Base-by-base conservation (phyloP, 2,329 filamentous ascomycete genomes). In the Xylaria sp. region DNA sequence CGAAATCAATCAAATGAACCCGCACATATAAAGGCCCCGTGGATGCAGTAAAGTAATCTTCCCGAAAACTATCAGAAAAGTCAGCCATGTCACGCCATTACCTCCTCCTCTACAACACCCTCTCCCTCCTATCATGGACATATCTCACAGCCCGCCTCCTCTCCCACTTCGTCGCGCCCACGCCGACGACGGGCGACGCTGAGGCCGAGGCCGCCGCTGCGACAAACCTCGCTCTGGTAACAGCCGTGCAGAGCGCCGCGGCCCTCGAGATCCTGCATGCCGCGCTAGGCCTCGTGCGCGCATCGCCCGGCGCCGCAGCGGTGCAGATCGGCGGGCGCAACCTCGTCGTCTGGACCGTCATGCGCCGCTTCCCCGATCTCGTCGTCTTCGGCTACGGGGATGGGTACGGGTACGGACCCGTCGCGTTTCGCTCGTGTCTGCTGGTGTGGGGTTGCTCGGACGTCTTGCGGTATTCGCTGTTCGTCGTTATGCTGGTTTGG, bases 401-500 rank as follows among this genome's bases (percentile, higher is more conserved):
- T 10, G 47, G 27, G 3, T 1, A 20, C 15, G 27, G 3, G 2
- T 27, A 13, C 7, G 71, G 77, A 42, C 80, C 76, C 9, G 73
- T 77, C 1, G 81, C 81, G 20, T 88, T 87, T 76, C 75, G 81
- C 62, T 79, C 79, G 65, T 85, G 89, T 83, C 79, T 92, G 55
- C 66, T 85, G n/a, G 89, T 90, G 0, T 92, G 90, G 90, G 85
- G 84, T 13, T 75, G 88, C 39, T 91, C 89, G 1, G 90, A 92
- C 78, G 84, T 90, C n/a, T 85, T 91, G 62, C 84, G 90, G 20
- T 92, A 92, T 79, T 83, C 84, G 20, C 92, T 89, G 77, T 92
- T 92, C 75, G 87, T 87, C 20, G 81, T 86, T 73, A 84, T 85
- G 70, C 78, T 88, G 7, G 73, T 75, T 53, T 20, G 27, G 6